Conservation (phyloP, 371 early-diverging fungal species). For the Rhizopus sp. region DNA sequence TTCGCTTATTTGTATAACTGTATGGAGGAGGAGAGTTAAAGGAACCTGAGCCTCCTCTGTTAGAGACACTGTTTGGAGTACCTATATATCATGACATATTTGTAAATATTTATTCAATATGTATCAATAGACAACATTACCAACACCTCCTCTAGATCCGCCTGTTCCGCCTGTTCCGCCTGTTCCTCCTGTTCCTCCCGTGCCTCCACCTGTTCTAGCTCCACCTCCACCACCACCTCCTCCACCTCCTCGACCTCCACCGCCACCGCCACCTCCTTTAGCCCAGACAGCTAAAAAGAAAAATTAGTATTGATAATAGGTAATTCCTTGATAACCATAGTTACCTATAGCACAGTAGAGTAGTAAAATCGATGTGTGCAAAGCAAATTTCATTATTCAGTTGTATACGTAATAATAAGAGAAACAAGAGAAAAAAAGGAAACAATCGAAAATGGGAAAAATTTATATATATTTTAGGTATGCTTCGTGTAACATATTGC, state of each 20-base stretch:
- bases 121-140: slow-evolving; percentile 6
- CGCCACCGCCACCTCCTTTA: slow-evolving; percentile 7
- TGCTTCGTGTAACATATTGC: too few relatives aligned
- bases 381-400: neutral
- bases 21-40: slow-evolving; percentile 23
- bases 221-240: slow-evolving; percentile 24
- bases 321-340: neutral
- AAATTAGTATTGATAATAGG: neutral
- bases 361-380: neutral
- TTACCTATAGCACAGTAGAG: neutral
- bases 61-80: slow-evolving; percentile 20
- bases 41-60: slow-evolving; percentile 43
- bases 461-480: neutral
- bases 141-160: slow-evolving; percentile 12
- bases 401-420: neutral
- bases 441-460: neutral
- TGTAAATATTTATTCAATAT: slow-evolving; percentile 6
- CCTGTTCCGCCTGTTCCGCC: too few relatives aligned
- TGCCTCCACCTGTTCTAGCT: slow-evolving; percentile 21
- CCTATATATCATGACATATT: slow-evolving; percentile 5
- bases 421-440: neutral
- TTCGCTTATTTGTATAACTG: slow-evolving; percentile 27
- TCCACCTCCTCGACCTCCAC: slow-evolving; percentile 6
- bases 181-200: too few relatives aligned
- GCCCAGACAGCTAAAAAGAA: neutral